Conservation (phyloP, 169 alveolate genomes). For the Blepharisma undulans region DNA sequence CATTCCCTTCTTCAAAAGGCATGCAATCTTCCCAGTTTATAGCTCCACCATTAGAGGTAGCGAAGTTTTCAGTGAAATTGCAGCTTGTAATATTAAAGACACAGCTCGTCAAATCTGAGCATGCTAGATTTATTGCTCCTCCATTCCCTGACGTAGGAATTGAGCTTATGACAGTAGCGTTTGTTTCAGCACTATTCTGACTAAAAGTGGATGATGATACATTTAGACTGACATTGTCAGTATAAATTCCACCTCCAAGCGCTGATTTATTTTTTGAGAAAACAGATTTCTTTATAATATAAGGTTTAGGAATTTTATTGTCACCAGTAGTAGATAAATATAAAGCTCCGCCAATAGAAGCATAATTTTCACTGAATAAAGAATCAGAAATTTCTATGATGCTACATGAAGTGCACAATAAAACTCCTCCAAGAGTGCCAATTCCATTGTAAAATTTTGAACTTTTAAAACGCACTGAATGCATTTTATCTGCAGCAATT, state of each 20-base stretch:
- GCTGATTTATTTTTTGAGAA: not conserved
- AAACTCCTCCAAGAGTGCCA: not conserved
- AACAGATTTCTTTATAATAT: not conserved
- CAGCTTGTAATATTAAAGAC: not conserved
- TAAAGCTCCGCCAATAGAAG: not conserved
- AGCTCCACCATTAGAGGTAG: constrained; percentile 35
- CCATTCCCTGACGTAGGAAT: not conserved
- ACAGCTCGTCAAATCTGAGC: not conserved
- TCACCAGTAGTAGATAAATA: not conserved
- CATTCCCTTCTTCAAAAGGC: constrained; percentile 10
- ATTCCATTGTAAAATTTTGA: not conserved
- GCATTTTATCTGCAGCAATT: not conserved
- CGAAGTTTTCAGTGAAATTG: not conserved
- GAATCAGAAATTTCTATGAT: not conserved
- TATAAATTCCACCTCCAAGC: not conserved
- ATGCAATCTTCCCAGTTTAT: constrained; percentile 13
- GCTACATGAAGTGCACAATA: not conserved
- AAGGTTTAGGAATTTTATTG: not conserved
- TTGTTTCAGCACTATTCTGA: not conserved
- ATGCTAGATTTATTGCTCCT: not conserved
- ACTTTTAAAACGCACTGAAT: not conserved
- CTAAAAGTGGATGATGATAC: not conserved
- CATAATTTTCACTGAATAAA: not conserved
- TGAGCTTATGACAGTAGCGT: not conserved
- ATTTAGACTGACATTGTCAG: not conserved